Percentiles rank a stretch among this genome's conserved stretches.
These are phyloP conservation scores for Pythium apleroticum DNA, from an alignment of 352 stramenopile genomes.

Conservation along the genomic window DNA sequence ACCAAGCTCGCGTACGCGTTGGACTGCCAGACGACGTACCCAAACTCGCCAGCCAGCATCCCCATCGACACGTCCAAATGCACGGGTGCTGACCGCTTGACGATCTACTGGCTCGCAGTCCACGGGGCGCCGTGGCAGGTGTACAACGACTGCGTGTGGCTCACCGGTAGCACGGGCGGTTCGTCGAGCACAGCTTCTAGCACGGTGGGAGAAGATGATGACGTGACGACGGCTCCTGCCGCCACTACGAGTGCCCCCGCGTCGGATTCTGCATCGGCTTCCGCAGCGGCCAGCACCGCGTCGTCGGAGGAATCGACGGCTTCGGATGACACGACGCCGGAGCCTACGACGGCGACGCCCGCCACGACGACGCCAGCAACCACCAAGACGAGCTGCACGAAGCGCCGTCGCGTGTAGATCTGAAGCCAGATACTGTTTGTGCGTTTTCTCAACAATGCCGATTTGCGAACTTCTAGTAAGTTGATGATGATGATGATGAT, in stretches of 20 bases:
- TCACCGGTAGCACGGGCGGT: slow-evolving; percentile 29
- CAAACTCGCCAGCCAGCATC: slow-evolving; percentile 27
- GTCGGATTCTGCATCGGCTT: background rate
- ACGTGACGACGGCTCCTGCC: slow-evolving; percentile 2
- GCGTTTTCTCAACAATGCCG: too few species aligned
- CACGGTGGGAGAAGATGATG: too few species aligned
- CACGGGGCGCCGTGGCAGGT: slow-evolving; percentile 57
- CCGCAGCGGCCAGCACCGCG: too few species aligned
- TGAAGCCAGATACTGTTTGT: too few species aligned
- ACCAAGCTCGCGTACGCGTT: slow-evolving; percentile 45
- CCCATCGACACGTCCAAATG: slow-evolving; percentile 46
- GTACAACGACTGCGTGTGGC: slow-evolving; percentile 58
- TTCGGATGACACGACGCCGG: background rate
- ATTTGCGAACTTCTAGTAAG: too few species aligned
- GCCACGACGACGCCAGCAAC: too few species aligned
- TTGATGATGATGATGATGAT: too few species aligned
- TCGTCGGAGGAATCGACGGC: too few species aligned
- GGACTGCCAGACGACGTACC: slow-evolving; percentile 48
- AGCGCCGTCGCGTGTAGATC: too few species aligned
- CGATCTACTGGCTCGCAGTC: slow-evolving; percentile 59
- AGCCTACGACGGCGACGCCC: background rate
- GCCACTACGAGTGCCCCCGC: background rate
- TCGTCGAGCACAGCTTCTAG: background rate
- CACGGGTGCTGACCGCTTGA: slow-evolving; percentile 39
- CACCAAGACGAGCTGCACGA: too few species aligned